Conservation (phyloP, 148 eudicot species). For the Talinum fruticosum region DNA sequence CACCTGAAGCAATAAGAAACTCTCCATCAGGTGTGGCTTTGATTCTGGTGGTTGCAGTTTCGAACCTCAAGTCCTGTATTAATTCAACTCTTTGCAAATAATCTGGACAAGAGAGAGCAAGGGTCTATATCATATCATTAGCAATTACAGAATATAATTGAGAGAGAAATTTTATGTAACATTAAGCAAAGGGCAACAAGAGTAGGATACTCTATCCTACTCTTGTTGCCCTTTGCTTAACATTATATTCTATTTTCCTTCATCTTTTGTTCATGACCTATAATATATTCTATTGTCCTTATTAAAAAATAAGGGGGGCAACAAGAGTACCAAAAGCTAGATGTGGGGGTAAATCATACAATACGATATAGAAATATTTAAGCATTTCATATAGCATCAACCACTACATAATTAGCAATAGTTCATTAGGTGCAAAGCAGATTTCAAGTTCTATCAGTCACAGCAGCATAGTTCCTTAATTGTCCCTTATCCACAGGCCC, state of each 20-base stretch:
- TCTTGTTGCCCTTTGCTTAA: neutral
- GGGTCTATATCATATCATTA: neutral
- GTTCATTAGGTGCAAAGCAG: neutral
- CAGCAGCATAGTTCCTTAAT: neutral
- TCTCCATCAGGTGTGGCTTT: conserved; percentile 96
- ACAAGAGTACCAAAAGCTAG: too few relatives aligned
- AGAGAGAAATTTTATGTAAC: neutral
- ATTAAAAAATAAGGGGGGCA: too few relatives aligned
- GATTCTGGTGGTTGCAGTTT: conserved; percentile 80
- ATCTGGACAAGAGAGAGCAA: conserved; percentile 34
- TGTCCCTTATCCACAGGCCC: neutral
- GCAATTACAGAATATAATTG: neutral
- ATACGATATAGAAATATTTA: too few relatives aligned
- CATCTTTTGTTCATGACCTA: neutral
- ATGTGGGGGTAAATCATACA: neutral
- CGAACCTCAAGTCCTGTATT: conserved; percentile 83
- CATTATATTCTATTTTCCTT: neutral
- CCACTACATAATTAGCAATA: neutral
- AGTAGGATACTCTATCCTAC: too few relatives aligned
- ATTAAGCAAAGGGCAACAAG: neutral
- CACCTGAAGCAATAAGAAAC: conserved; percentile 92
- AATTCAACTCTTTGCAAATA: conserved; percentile 76
- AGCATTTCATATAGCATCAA: neutral
- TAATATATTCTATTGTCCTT: too few relatives aligned
- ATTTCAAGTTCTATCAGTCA: neutral